Percentiles rank a stretch among this genome's conserved stretches.
Conservation (phyloP, 1,284 basidiomycete genomes). For the Ceratobasidium sp. region DNA sequence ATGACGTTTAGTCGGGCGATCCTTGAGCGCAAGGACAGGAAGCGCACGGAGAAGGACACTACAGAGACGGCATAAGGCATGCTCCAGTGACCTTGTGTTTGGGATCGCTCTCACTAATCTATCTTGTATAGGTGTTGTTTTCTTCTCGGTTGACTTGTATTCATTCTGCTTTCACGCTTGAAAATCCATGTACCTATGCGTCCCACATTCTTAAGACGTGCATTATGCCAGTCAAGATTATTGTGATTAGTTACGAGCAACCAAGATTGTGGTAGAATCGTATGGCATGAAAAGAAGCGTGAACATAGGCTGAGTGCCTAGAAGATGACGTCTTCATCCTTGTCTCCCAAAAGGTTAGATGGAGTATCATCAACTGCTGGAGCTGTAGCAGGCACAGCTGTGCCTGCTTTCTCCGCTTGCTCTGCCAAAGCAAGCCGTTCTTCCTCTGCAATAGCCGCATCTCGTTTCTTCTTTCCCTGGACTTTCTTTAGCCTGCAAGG, state of each 20-base stretch:
- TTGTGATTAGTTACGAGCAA: constrained; percentile 27
- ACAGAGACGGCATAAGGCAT: constrained; percentile 67
- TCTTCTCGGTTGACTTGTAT: constrained; percentile 43
- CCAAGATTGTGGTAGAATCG: background rate
- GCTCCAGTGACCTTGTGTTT: constrained; percentile 45
- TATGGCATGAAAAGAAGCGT: constrained; percentile 61
- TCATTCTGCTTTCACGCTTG: constrained; percentile 52
- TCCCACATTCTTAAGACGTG: constrained; percentile 30
- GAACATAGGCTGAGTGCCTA: constrained; percentile 50
- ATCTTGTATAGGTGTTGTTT: constrained; percentile 30
- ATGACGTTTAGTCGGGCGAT: constrained; percentile 68
- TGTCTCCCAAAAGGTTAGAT: constrained; percentile 76
- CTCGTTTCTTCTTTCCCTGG: constrained; percentile 95
- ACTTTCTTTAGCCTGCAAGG: constrained; percentile 84
- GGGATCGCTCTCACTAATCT: constrained; percentile 31
- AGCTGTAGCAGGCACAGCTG: constrained; percentile 45
- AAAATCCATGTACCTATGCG: constrained; percentile 59
- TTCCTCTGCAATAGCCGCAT: constrained; percentile 61
- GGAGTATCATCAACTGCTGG: constrained; percentile 42
- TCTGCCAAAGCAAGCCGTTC: constrained; percentile 49
- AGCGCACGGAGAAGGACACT: constrained; percentile 65
- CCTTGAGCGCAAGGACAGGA: constrained; percentile 79
- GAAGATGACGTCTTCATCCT: constrained; percentile 93
- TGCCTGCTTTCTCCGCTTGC: constrained; percentile 40
- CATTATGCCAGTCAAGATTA: constrained; percentile 33